Conservation (phyloP, 805 yeast species). For the Wickerhamomyces ciferrii region DNA sequence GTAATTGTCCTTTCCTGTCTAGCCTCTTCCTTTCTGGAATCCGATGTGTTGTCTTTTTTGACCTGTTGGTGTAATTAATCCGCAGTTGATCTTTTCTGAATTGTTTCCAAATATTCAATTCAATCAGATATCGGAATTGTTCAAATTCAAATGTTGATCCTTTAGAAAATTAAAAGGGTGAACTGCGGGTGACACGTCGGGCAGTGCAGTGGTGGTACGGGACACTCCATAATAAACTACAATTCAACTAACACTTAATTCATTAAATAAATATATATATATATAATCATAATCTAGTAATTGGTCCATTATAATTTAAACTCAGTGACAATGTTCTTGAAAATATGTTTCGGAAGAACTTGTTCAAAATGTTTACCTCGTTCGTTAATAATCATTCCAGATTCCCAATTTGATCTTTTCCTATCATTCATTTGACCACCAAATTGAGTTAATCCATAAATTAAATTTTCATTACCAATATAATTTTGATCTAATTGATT, state of each 20-base stretch:
- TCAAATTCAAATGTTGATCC: neutral
- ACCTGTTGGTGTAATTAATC: too few species aligned
- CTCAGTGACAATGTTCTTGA: conserved; percentile 12
- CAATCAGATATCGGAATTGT: neutral
- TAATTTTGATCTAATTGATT: conserved; percentile 24
- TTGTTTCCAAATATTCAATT: neutral
- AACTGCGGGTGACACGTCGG: neutral
- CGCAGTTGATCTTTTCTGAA: neutral
- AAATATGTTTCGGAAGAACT: conserved; percentile 25
- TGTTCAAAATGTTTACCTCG: conserved; percentile 23
- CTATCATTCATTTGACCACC: conserved; percentile 50
- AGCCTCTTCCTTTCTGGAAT: neutral
- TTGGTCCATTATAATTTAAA: conserved; percentile 6
- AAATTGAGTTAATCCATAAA: conserved; percentile 46
- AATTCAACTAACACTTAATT: too few species aligned
- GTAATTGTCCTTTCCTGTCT: too few species aligned
- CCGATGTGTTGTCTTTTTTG: neutral
- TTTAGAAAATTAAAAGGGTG: neutral
- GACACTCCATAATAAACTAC: neutral
- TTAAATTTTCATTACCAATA: conserved; percentile 63
- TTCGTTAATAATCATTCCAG: conserved; percentile 39
- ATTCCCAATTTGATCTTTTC: conserved; percentile 49
- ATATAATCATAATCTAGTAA: too few species aligned
- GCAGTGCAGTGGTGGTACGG: neutral
- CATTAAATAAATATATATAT: too few species aligned